Conservation (phyloP, 768 basidiomycete genomes). For the Leccinum sublutescens region DNA sequence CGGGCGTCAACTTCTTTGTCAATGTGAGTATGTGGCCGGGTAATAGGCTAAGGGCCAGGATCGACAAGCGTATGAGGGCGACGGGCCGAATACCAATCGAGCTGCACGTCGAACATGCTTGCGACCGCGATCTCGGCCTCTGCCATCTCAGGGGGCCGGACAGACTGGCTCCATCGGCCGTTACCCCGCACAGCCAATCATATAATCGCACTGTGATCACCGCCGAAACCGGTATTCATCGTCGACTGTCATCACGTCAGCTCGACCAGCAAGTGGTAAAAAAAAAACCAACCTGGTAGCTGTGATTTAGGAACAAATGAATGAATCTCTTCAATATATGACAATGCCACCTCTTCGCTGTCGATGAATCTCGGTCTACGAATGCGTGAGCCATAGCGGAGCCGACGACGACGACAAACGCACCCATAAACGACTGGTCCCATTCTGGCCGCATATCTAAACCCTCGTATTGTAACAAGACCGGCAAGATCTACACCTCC, state of each 20-base stretch:
- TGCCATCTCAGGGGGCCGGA: conserved; percentile 56
- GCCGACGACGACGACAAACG: conserved; percentile 11
- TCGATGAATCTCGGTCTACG: conserved; percentile 77
- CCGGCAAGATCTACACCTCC: conserved; percentile 70
- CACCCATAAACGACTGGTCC: conserved; percentile 77
- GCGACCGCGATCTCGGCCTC: conserved; percentile 59
- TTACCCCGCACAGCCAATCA: conserved; percentile 66
- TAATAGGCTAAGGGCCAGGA: no score
- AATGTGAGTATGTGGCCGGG: no score
- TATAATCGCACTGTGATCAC: conserved; percentile 77
- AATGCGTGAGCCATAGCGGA: neutral
- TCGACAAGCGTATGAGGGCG: no score
- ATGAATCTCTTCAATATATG: conserved; percentile 75
- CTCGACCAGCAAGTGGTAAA: neutral
- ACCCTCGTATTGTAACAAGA: conserved; percentile 82
- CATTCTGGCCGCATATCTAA: conserved; percentile 81
- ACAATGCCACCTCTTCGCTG: conserved; percentile 55
- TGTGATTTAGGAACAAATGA: conserved; percentile 75
- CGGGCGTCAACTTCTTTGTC: no score
- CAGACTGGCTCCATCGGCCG: conserved; percentile 54
- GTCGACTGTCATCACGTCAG: conserved; percentile 36
- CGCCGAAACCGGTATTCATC: conserved; percentile 79
- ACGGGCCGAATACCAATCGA: no score
- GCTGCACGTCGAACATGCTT: conserved; percentile 17
- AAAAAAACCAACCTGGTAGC: conserved; percentile 51